phyloP scores from a whole-genome alignment of 2,329 filamentous ascomycete species.

The Aspergillus sp. region DNA sequence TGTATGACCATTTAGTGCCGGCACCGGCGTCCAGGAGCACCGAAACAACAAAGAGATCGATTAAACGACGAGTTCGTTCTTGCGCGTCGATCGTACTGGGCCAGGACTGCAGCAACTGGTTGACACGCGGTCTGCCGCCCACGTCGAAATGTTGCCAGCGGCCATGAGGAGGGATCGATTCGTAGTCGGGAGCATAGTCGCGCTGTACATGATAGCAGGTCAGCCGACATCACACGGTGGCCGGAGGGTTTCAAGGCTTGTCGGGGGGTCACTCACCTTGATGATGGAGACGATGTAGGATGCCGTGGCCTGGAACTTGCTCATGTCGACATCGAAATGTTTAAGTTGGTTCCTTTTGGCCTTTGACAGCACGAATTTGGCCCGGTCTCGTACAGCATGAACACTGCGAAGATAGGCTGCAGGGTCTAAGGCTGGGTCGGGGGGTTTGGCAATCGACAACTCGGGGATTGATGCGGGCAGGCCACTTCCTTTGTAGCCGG shows the following conservation, averaged over 20 bases:
- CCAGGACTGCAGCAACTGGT: slow-evolving; percentile 52
- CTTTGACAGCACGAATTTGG: slow-evolving; percentile 70
- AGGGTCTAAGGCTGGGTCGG: slow-evolving; percentile 84
- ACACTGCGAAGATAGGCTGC: slow-evolving; percentile 89
- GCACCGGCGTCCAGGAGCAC: slow-evolving; percentile 71
- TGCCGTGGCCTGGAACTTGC: slow-evolving; percentile 79
- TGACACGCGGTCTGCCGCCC: slow-evolving; percentile 54
- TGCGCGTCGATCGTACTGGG: slow-evolving; percentile 47
- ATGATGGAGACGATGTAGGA: slow-evolving; percentile 89
- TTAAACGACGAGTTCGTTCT: slow-evolving; percentile 56
- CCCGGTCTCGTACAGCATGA: slow-evolving; percentile 79
- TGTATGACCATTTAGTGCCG: slow-evolving; percentile 88
- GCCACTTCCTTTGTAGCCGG: slow-evolving; percentile 48
- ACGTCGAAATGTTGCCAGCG: slow-evolving; percentile 66
- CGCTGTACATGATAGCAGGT: slow-evolving; percentile 47
- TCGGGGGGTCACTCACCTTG: slow-evolving; percentile 62
- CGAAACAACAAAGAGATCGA: slow-evolving; percentile 63
- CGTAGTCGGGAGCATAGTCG: slow-evolving; percentile 68
- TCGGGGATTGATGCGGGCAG: slow-evolving; percentile 62
- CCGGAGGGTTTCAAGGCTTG: not conserved
- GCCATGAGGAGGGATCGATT: slow-evolving; percentile 78
- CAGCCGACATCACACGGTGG: slow-evolving; percentile 8
- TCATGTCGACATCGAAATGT: slow-evolving; percentile 87
- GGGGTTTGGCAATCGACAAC: slow-evolving; percentile 77
- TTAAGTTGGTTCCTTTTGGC: slow-evolving; percentile 73